These are phyloP conservation scores for Styphnolobium japonicum DNA, from an alignment of 306 rosid species.

Conservation along the genomic window DNA sequence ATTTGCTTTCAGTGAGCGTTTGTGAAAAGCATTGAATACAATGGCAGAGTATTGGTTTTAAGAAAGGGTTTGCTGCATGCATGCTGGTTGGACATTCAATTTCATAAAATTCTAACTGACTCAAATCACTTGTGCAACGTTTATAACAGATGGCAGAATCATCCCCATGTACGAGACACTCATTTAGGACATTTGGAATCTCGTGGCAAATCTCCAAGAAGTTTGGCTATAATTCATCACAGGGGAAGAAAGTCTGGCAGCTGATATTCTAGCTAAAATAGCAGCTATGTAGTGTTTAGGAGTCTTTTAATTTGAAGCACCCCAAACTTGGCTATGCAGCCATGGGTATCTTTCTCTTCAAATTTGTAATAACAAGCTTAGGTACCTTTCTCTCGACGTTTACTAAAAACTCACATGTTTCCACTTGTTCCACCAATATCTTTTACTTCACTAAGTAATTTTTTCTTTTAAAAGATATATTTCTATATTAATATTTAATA, in stretches of 20 bases:
- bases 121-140: background rate
- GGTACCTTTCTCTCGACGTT: background rate
- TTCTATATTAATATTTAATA: background rate
- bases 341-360: background rate
- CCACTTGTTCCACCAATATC: background rate
- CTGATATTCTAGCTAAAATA: background rate
- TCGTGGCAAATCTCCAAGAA: background rate
- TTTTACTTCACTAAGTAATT: background rate
- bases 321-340: background rate
- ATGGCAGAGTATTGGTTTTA: background rate
- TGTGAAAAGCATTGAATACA: background rate
- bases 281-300: background rate
- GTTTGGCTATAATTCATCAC: background rate
- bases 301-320: background rate
- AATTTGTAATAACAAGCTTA: background rate
- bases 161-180: no score
- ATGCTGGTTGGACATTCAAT: background rate
- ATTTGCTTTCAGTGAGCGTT: background rate
- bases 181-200: background rate
- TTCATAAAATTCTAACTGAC: background rate
- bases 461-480: background rate
- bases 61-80: background rate
- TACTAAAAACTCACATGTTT: background rate
- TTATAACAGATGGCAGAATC: background rate
- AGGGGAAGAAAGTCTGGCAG: background rate